A percentile compares a stretch with the other conserved stretches of the same genome.
These are phyloP conservation scores for Pseudovirgaria hyperparasitica DNA, from an alignment of 2,329 filamentous ascomycete species.

Conservation along the genomic window DNA sequence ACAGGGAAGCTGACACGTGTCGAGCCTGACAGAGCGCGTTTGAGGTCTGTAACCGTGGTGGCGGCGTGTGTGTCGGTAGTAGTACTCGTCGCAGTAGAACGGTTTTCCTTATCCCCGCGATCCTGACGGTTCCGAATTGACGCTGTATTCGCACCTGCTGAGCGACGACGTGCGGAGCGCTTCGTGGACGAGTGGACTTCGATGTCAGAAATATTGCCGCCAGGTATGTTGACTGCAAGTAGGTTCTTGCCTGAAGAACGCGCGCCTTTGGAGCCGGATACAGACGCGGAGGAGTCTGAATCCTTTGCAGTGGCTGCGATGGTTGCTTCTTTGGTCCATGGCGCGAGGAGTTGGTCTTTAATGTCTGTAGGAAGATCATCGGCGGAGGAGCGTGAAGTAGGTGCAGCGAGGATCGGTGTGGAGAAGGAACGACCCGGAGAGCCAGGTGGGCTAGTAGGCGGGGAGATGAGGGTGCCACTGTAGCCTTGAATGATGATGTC, in stretches of 20 bases:
- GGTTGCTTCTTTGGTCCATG: constrained; percentile 69
- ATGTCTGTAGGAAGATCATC: constrained; percentile 51
- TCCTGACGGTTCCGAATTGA: too few species aligned
- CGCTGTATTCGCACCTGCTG: too few species aligned
- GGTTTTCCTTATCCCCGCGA: too few species aligned
- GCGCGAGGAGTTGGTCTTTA: constrained; percentile 61
- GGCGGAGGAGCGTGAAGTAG: constrained; percentile 10
- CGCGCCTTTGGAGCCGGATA: constrained; percentile 55
- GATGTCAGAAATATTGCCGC: constrained; percentile 15
- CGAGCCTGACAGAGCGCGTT: constrained; percentile 29
- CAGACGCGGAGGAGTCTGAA: constrained; percentile 56
- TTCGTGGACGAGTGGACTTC: not conserved
- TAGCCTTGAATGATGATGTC: constrained; percentile 65
- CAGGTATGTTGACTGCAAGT: constrained; percentile 43
- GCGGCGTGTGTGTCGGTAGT: too few species aligned
- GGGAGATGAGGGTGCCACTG: constrained; percentile 46
- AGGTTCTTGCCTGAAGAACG: constrained; percentile 23
- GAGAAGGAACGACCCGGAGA: constrained; percentile 55
- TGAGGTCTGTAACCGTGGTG: constrained; percentile 33
- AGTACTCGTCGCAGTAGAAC: too few species aligned
- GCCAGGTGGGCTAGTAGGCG: constrained; percentile 54
- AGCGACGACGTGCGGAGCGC: constrained; percentile 1
- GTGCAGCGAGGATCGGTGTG: constrained; percentile 43
- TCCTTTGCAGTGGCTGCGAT: constrained; percentile 54
- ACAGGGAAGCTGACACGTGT: constrained; percentile 18